These are phyloP conservation scores for Quercus phellos DNA, from an alignment of 331 rosid genomes.

Conservation along the genomic window DNA sequence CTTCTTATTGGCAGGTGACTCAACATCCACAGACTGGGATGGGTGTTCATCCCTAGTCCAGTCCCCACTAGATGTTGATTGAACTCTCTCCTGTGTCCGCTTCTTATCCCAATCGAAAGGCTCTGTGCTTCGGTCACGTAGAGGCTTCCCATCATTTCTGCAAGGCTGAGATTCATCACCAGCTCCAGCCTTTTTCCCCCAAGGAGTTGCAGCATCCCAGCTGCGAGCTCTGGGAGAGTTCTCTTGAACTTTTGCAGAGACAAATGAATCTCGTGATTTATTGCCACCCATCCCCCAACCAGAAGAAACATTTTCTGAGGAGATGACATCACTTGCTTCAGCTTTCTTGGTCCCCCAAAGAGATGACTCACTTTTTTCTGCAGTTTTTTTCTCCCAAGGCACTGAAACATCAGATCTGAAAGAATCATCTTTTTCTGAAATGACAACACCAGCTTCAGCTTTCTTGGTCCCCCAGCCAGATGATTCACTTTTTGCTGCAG, in stretches of 20 bases:
- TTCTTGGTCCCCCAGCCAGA: neutral
- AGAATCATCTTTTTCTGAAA: neutral
- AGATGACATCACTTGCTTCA: too few relatives aligned
- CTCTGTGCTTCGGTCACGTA: neutral
- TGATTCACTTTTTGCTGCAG: neutral
- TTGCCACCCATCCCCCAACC: neutral
- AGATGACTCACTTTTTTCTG: neutral
- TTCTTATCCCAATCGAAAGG: slow-evolving; percentile 22
- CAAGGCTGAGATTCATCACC: neutral
- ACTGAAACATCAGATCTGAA: slow-evolving; percentile 9
- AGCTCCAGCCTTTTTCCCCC: slow-evolving; percentile 19
- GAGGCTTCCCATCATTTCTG: slow-evolving; percentile 6
- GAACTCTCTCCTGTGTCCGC: slow-evolving; percentile 1
- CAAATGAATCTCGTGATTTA: neutral
- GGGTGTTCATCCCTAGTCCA: slow-evolving; percentile 11
- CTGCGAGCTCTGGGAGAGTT: neutral
- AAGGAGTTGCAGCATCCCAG: slow-evolving; percentile 12
- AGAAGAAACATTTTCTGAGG: neutral
- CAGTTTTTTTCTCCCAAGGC: neutral
- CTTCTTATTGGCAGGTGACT: neutral
- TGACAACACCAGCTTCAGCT: too few relatives aligned
- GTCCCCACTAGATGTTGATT: slow-evolving; percentile 23
- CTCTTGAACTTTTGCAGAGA: neutral
- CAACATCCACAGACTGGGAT: slow-evolving; percentile 11
- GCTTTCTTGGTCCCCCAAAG: slow-evolving; percentile 4